Evolutionary conservation across 257 asterid species (phyloP).

Genomic region (Ophiorrhiza pumila): DNA sequence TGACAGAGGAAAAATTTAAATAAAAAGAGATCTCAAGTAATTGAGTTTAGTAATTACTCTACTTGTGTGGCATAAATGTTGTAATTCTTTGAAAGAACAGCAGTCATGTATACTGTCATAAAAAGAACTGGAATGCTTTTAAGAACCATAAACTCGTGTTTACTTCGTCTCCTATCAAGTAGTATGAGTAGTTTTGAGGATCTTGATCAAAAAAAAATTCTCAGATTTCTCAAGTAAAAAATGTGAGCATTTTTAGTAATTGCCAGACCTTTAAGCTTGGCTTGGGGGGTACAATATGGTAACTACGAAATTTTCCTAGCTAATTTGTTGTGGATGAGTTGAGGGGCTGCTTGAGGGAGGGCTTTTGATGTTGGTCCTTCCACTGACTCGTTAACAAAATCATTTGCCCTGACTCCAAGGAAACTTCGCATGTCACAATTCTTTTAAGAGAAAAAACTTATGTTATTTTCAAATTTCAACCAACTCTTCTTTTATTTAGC

Average conservation of each 20-base stretch:
- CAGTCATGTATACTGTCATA: too few relatives aligned
- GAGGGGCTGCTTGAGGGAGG: too few relatives aligned
- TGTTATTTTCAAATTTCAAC: background rate
- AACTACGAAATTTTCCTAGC: background rate
- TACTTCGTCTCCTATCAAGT: too few relatives aligned
- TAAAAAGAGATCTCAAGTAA: background rate
- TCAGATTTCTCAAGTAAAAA: too few relatives aligned
- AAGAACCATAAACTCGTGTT: too few relatives aligned
- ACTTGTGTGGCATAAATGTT: background rate
- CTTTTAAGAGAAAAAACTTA: background rate
- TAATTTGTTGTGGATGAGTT: background rate
- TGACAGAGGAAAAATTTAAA: slow-evolving; percentile 7
- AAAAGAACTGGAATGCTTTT: too few relatives aligned
- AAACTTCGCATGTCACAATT: slow-evolving; percentile 1
- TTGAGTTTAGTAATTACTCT: background rate
- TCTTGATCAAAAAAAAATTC: too few relatives aligned
- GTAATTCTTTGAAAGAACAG: background rate
- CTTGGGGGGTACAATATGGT: too few relatives aligned
- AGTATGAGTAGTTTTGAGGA: too few relatives aligned
- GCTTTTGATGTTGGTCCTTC: slow-evolving; percentile 3
- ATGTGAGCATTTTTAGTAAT: too few relatives aligned
- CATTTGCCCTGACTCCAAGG: slow-evolving; percentile 10
- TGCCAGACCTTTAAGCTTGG: too few relatives aligned
- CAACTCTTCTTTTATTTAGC: background rate
- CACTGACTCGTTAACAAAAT: background rate